Evolutionary conservation across 2,329 filamentous ascomycete genomes (phyloP).

Genomic region (Microsporum ferrugineum): DNA sequence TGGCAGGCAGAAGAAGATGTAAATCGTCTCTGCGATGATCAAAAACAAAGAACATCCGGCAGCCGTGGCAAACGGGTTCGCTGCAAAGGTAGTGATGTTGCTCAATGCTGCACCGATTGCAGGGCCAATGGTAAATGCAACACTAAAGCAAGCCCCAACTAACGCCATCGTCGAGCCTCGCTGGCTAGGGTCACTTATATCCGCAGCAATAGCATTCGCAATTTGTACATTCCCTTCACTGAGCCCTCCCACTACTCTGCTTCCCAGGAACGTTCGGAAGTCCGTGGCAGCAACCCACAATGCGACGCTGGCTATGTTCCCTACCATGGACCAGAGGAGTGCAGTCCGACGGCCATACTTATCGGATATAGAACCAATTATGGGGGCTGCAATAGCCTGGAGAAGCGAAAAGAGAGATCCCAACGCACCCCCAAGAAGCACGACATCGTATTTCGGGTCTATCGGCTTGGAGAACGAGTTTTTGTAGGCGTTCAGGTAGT

Average conservation of each 20-base stretch:
- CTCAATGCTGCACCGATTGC: constrained; percentile 80
- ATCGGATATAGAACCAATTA: constrained; percentile 84
- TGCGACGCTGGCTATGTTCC: constrained; percentile 85
- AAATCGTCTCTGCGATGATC: constrained; percentile 76
- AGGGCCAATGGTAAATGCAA: constrained; percentile 94
- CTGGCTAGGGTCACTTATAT: constrained; percentile 77
- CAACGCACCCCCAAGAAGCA: constrained; percentile 82
- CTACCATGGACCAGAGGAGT: constrained; percentile 79
- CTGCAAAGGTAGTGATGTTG: constrained; percentile 62
- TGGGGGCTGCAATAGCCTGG: constrained; percentile 80
- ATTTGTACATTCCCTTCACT: constrained; percentile 97
- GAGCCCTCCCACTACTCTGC: constrained; percentile 77
- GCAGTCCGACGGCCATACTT: constrained; percentile 76
- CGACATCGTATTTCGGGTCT: constrained; percentile 92
- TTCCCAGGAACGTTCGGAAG: constrained; percentile 93
- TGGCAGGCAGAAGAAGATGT: constrained; percentile 72
- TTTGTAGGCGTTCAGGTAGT: constrained; percentile 87
- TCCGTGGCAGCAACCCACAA: constrained; percentile 90
- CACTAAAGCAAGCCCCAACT: constrained; percentile 90
- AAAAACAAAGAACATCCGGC: constrained; percentile 77
- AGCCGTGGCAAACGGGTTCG: constrained; percentile 88
- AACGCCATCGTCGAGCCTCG: constrained; percentile 90
- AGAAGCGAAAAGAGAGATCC: constrained; percentile 89
- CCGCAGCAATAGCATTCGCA: constrained; percentile 89
- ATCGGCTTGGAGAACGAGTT: constrained; percentile 83